Percentiles rank a stretch among this genome's conserved stretches.
phyloP scores from a whole-genome alignment of 345 rosid species.

The Lepidium aucheri region DNA sequence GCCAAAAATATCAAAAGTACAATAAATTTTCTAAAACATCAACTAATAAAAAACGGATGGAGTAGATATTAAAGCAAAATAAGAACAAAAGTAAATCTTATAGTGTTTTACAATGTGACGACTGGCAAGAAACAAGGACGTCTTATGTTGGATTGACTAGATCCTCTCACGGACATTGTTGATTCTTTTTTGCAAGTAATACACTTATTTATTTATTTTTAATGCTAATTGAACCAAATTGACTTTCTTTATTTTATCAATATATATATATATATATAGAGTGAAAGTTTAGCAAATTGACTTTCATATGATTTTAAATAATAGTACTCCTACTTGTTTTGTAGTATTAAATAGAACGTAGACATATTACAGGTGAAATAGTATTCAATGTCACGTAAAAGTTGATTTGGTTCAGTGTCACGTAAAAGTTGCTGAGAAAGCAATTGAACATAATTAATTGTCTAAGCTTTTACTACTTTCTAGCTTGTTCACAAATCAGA shows the following conservation, averaged over 20 bases:
- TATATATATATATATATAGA: no score
- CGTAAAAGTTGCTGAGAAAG: slow-evolving; percentile 4
- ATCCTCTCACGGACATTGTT: slow-evolving; percentile 5
- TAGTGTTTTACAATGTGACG: slow-evolving; percentile 6
- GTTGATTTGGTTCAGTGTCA: not conserved
- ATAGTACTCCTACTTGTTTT: no score
- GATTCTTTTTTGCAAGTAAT: not conserved
- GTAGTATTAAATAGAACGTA: no score
- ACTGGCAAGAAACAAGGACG: slow-evolving; percentile 7
- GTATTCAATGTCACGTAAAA: slow-evolving; percentile 14
- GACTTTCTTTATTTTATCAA: no score
- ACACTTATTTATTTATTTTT: not conserved
- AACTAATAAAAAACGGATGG: no score
- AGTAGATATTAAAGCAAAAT: not conserved
- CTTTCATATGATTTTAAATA: not conserved
- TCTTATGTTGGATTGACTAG: not conserved
- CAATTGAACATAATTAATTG: not conserved
- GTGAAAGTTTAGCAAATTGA: not conserved
- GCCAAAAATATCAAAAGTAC: no score
- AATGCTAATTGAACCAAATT: not conserved
- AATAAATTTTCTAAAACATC: no score
- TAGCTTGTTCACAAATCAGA: slow-evolving; percentile 4
- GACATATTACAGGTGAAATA: not conserved
- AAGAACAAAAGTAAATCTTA: not conserved
- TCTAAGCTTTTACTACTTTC: slow-evolving; percentile 8